Base-by-base conservation (phyloP, 768 basidiomycete genomes). In the Amanita exitialis region DNA sequence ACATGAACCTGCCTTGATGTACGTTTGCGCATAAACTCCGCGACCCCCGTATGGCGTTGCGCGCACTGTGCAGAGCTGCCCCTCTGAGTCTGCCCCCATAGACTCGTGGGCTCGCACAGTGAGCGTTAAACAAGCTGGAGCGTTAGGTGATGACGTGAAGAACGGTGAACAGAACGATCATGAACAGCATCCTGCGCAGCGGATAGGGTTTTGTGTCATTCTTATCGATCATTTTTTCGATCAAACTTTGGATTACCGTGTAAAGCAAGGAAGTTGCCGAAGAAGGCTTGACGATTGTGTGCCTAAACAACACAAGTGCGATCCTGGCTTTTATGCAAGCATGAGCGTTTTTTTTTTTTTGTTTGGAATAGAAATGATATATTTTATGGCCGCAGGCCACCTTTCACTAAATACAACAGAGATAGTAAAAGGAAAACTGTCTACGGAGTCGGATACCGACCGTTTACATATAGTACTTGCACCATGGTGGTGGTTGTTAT, bases 31-130 rank as follows among this genome's bases (percentile, higher is more conserved):
- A 49, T 78, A 80, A 8, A 78, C 67, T 37, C 78, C 75, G 47
- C 79, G 72, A 13, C 80, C 79, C 35, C 77, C 76, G 55, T 74
- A 62, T 6, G 65, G 57, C 21, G 79, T 80, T 21, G 60, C 38
- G 13, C 54, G 51, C 30, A 68, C 61, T 12, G 59, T 53, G 56
- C 61, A 65, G 20, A 61, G 45, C 16, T 46, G 52, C 6, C 10
- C 39, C 20, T 25, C 13, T 30, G 6, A 46, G 20, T 39, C 45
- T 36, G 44, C 2, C 8, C 16, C 28, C 43, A 46, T 46, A n/a
- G 7, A n/a, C 1, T 15, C 16, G 38, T 8, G 21, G 6, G 5
- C 15, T 21, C 16, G 16, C 2, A 12, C 28, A n/a, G 3, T 27
- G 16, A 43, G 30, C n/a, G 18, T 16, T 36, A 8, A 4, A 30